phyloP scores from a whole-genome alignment of 164 flowering plant genomes.

The Euptelea pleiosperma region DNA sequence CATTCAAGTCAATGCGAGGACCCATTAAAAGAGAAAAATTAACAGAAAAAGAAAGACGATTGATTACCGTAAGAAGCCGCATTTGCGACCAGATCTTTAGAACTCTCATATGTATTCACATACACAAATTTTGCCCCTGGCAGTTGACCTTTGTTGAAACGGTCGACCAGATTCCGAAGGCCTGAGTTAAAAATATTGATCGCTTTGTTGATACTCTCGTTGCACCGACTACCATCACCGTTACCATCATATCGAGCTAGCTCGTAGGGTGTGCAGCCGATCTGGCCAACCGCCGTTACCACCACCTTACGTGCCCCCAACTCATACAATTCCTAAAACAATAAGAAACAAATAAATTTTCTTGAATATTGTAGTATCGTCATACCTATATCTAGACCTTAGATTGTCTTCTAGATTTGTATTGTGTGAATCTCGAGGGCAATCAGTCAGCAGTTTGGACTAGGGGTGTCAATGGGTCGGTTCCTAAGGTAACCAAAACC shows the following conservation, averaged over 20 bases:
- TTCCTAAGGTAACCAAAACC: too few species aligned
- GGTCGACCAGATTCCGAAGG: conserved; percentile 49
- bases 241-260: conserved; percentile 46
- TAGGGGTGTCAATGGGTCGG: too few species aligned
- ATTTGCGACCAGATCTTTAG: conserved; percentile 38
- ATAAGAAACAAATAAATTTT: not conserved
- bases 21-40: too few species aligned
- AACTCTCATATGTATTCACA: conserved; percentile 47
- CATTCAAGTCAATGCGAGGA: too few species aligned
- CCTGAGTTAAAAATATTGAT: conserved; percentile 59
- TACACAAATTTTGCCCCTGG: conserved; percentile 74
- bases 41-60: not conserved
- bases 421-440: too few species aligned
- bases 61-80: conserved; percentile 49
- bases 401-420: too few species aligned
- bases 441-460: too few species aligned
- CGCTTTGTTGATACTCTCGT: conserved; percentile 61
- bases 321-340: conserved; percentile 45
- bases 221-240: conserved; percentile 48
- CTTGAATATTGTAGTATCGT: too few species aligned
- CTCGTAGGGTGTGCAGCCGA: conserved; percentile 91
- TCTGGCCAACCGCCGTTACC: conserved; percentile 64
- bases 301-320: conserved; percentile 78
- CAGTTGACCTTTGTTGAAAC: conserved; percentile 52
- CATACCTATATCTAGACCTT: too few species aligned